phyloP scores from a whole-genome alignment of 495 filamentous ascomycete species.

The Aspergillus indologenus region DNA sequence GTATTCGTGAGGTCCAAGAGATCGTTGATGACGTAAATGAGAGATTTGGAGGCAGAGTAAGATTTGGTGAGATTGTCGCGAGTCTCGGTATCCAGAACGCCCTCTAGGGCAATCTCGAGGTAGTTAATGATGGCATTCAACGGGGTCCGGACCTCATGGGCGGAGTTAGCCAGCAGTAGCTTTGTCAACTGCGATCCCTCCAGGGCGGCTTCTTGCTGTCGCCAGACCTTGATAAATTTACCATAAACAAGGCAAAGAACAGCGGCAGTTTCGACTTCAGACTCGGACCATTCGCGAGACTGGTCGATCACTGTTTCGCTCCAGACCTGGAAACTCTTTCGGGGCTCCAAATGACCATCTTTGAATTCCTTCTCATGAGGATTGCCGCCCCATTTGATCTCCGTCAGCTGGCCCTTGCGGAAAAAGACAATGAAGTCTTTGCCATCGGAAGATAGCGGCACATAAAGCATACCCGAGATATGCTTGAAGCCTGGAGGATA shows the following conservation, averaged over 20 bases:
- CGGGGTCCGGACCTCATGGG: conserved; percentile 91
- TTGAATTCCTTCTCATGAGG: conserved; percentile 71
- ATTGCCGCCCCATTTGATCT: conserved; percentile 93
- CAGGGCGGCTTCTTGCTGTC: conserved; percentile 82
- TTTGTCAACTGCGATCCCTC: conserved; percentile 79
- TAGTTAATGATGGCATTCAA: conserved; percentile 97
- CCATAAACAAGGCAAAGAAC: conserved; percentile 89
- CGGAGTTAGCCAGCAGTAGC: conserved; percentile 84
- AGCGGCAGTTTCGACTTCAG: conserved; percentile 77
- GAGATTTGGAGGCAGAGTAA: conserved; percentile 88
- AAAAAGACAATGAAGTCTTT: conserved; percentile 92
- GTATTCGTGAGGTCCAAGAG: conserved; percentile 88
- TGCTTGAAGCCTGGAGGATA: conserved; percentile 77
- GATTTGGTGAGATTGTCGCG: conserved; percentile 75
- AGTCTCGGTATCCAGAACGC: conserved; percentile 75
- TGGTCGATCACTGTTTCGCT: conserved; percentile 35
- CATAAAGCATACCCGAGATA: conserved; percentile 79
- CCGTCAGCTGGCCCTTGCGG: conserved; percentile 69
- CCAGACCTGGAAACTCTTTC: conserved; percentile 37
- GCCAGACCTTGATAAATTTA: conserved; percentile 90
- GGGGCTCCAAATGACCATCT: conserved; percentile 32
- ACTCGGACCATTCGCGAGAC: conserved; percentile 46
- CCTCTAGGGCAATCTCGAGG: conserved; percentile 89
- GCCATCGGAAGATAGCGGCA: conserved; percentile 75
- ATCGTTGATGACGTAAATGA: conserved; percentile 96